Evolutionary conservation across 441 rosid genomes (phyloP).

Genomic region (Adansonia gregorii): DNA sequence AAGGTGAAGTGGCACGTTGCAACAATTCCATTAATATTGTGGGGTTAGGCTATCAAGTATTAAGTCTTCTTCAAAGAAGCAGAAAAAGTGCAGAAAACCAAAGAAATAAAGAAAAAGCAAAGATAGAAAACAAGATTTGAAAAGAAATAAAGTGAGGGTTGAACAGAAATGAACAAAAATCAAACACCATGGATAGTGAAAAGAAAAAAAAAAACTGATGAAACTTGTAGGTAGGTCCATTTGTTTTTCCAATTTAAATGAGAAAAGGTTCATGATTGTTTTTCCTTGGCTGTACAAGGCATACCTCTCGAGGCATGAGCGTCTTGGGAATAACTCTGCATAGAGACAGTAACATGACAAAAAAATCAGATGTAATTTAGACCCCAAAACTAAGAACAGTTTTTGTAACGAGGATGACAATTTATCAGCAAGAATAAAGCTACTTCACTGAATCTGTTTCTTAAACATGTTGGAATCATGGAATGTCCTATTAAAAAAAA

Average conservation of each 20-base stretch:
- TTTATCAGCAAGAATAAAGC: slow-evolving; percentile 29
- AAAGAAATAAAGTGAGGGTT: slow-evolving; percentile 23
- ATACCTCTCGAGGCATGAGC: slow-evolving; percentile 99
- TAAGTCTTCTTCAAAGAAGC: slow-evolving; percentile 32
- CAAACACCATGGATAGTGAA: slow-evolving; percentile 27
- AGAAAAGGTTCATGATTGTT: slow-evolving; percentile 44
- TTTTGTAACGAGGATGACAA: slow-evolving; percentile 29
- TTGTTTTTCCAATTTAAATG: slow-evolving; percentile 22
- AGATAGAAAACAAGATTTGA: slow-evolving; percentile 23
- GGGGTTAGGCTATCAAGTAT: slow-evolving; percentile 40
- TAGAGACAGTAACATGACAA: slow-evolving; percentile 75
- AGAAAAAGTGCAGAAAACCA: slow-evolving; percentile 29
- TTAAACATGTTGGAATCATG: slow-evolving; percentile 23
- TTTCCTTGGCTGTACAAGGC: slow-evolving; percentile 48
- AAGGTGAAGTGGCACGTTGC: slow-evolving; percentile 26
- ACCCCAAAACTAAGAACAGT: slow-evolving; percentile 31
- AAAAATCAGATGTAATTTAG: slow-evolving; percentile 39
- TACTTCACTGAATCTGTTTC: slow-evolving; percentile 38
- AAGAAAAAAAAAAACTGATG: not conserved
- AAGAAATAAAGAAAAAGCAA: slow-evolving; percentile 24
- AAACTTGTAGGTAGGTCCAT: slow-evolving; percentile 24
- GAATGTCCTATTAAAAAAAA: not conserved
- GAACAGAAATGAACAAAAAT: slow-evolving; percentile 30
- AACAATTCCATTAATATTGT: slow-evolving; percentile 13
- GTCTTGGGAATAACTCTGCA: slow-evolving; percentile 99